Base-by-base conservation (phyloP, 495 filamentous ascomycete species). In the Hypoxylon subgilvum region DNA sequence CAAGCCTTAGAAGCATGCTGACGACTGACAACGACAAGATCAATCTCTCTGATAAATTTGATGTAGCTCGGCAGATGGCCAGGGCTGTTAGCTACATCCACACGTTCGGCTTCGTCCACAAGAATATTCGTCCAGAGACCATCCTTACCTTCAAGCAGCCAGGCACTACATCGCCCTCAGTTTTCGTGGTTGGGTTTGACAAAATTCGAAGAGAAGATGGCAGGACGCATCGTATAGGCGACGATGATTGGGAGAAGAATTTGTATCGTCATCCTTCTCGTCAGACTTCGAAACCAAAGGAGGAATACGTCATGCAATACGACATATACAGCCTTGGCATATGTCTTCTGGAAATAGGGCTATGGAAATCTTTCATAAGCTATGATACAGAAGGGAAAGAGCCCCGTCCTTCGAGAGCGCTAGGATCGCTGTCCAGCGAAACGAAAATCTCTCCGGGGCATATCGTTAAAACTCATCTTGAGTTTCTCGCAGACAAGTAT, bases 281-380 rank as follows among this genome's bases (percentile, higher is more conserved):
- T 0, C 75, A 82, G 34, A 81, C 82, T 1, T 5, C 63, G 0
- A 54, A 31, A 0, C 74, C 74, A 0, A 52, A 73, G 27, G 68
- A 75, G 1, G 28, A 39, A 5, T 85, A 81, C 50, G 66, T 45
- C 1, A 85, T 84, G 79, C 81, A 84, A 45, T 80, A 86, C 63
- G 84, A 87, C 54, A 84, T 87, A 18, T 86, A 87, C 61, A 84
- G 81, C 60, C 72, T 88, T 9, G 85, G 85, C 0, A 80, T 84
- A 6, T 79, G 79, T 50, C 70, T 88, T 0, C 54, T 88, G 2
- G 85, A 88, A 60, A 72, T 87, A 28, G 84, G 82, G 0, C 48
- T 87, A 2, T 86, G 82, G 82, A 57, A 75, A 1, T 73, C 78
- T 0, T 77, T 86, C 54, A 62, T 76, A 0, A 4, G 4, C 27